These are phyloP conservation scores for Trametes versicolor DNA, from an alignment of 1,284 basidiomycete species.

Conservation along the genomic window DNA sequence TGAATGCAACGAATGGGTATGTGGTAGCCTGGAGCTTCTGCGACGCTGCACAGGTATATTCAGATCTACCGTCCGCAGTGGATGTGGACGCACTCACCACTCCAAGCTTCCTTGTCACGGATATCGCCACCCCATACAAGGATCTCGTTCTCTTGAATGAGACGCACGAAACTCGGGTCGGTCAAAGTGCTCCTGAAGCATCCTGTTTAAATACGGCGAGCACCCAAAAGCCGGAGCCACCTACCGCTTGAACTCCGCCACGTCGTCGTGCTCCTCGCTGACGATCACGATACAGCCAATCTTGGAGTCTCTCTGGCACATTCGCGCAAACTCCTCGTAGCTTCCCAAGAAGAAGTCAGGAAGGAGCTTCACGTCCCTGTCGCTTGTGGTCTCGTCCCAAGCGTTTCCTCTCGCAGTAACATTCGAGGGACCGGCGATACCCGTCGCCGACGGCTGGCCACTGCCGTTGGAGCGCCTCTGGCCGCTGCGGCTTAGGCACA, in stretches of 20 bases:
- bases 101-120: conserved; percentile 83
- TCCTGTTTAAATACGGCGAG: not conserved
- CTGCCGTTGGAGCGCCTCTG: conserved; percentile 35
- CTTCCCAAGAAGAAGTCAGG: conserved; percentile 85
- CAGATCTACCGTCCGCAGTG: not conserved
- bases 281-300: conserved; percentile 88
- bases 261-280: conserved; percentile 91
- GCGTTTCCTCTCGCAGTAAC: conserved; percentile 41
- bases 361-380: conserved; percentile 58
- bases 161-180: conserved; percentile 72
- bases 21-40: conserved; percentile 90
- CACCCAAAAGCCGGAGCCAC: conserved; percentile 30
- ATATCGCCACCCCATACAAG: conserved; percentile 90
- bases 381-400: conserved; percentile 33
- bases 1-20: conserved; percentile 92
- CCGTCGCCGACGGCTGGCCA: conserved; percentile 38
- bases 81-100: conserved; percentile 60
- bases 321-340: conserved; percentile 85
- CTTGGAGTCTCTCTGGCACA: conserved; percentile 74
- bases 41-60: conserved; percentile 60
- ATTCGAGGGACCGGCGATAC: conserved; percentile 54
- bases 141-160: conserved; percentile 76
- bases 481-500: conserved; percentile 51
- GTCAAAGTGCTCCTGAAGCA: conserved; percentile 74
- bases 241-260: conserved; percentile 85